These are phyloP conservation scores for Nicotiana attenuata DNA, from an alignment of 257 asterid species.

Conservation along the genomic window DNA sequence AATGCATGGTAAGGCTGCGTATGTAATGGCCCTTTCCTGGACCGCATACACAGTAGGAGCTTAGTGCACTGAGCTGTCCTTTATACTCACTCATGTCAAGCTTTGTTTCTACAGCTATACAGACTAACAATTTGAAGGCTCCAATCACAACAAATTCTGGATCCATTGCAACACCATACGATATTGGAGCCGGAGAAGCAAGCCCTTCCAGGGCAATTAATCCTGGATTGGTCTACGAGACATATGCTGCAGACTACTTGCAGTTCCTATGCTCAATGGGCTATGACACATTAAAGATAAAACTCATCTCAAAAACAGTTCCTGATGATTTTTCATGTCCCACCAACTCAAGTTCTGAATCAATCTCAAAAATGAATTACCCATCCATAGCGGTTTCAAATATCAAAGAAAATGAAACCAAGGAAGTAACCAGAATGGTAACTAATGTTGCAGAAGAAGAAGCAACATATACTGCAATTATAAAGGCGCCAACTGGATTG, in stretches of 20 bases:
- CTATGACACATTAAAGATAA: slow-evolving; percentile 35
- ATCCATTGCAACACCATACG: slow-evolving; percentile 50
- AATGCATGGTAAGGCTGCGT: background rate
- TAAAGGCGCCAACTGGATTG: slow-evolving; percentile 35
- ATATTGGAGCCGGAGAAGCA: slow-evolving; percentile 70
- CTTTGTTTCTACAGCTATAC: slow-evolving; percentile 38
- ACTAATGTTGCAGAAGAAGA: slow-evolving; percentile 63
- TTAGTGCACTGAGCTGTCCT: background rate
- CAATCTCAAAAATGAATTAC: slow-evolving; percentile 72
- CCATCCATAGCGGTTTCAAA: slow-evolving; percentile 66
- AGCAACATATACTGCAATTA: slow-evolving; percentile 36
- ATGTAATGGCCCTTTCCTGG: background rate
- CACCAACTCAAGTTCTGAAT: background rate
- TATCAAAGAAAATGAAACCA: slow-evolving; percentile 25
- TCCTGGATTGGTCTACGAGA: slow-evolving; percentile 82
- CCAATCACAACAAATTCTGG: slow-evolving; percentile 46
- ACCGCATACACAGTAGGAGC: background rate
- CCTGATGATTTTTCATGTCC: no score
- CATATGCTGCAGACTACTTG: slow-evolving; percentile 42
- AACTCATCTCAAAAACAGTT: background rate
- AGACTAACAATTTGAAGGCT: slow-evolving; percentile 41
- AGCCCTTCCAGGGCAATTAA: slow-evolving; percentile 43
- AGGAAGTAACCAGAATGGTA: slow-evolving; percentile 47
- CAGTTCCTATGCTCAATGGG: slow-evolving; percentile 67
- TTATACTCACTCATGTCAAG: background rate